phyloP scores from a whole-genome alignment of 441 rosid genomes.

The Aleurites moluccanus region DNA sequence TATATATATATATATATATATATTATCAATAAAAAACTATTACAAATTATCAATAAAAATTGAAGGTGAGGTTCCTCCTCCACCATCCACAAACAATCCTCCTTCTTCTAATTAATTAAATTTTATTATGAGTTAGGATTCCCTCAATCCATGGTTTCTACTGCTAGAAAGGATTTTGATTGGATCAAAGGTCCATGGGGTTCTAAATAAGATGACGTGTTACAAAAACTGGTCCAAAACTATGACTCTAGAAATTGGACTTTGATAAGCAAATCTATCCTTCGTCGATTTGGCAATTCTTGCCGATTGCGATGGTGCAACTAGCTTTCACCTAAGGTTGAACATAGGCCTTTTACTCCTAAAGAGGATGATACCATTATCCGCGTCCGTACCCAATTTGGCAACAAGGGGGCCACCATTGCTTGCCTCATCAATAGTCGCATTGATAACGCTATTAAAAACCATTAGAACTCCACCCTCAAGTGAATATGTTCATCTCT shows the following conservation, averaged over 20 bases:
- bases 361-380: conserved; percentile 64
- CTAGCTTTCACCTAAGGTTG: conserved; percentile 76
- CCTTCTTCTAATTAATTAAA: neutral
- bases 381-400: conserved; percentile 57
- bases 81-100: neutral
- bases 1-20: too few relatives aligned
- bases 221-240: conserved; percentile 51
- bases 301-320: conserved; percentile 81
- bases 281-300: conserved; percentile 74
- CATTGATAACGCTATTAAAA: conserved; percentile 71
- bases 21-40: too few relatives aligned
- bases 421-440: conserved; percentile 70
- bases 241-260: conserved; percentile 78
- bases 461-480: conserved; percentile 78
- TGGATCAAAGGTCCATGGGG: conserved; percentile 87
- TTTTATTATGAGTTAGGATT: neutral
- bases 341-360: conserved; percentile 59
- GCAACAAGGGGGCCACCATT: conserved; percentile 82
- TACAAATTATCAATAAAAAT: too few relatives aligned
- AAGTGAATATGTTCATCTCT: conserved; percentile 56
- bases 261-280: conserved; percentile 68
- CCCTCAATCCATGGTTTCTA: conserved; percentile 36
- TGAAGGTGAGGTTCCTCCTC: conserved; percentile 31
- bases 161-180: conserved; percentile 45
- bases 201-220: conserved; percentile 68